These are phyloP conservation scores for Pseudozyma thailandica DNA, from an alignment of 1,284 basidiomycete genomes.

Conservation along the genomic window DNA sequence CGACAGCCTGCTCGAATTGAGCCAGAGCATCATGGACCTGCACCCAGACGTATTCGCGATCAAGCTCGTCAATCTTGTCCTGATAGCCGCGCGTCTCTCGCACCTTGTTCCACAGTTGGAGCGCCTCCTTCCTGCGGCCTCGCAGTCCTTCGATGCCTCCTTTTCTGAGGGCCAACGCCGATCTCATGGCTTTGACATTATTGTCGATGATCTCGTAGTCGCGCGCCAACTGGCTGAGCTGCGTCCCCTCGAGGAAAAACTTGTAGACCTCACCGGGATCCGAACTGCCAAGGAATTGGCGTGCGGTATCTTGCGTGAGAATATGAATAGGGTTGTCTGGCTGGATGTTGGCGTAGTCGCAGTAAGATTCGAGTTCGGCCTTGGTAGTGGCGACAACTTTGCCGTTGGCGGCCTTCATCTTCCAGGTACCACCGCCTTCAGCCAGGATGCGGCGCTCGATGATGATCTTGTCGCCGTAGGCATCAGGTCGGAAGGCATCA, in stretches of 20 bases:
- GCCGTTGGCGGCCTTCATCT: constrained; percentile 78
- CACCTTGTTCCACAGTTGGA: constrained; percentile 77
- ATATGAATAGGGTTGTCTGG: constrained; percentile 97
- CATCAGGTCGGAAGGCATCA: constrained; percentile 84
- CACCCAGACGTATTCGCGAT: constrained; percentile 88
- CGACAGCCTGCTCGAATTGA: constrained; percentile 42
- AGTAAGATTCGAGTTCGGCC: constrained; percentile 85
- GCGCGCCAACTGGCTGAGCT: constrained; percentile 84
- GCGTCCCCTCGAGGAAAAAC: constrained; percentile 93
- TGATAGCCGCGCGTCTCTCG: constrained; percentile 78
- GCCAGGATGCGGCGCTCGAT: constrained; percentile 84
- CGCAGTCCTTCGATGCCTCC: constrained; percentile 80
- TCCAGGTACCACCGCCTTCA: constrained; percentile 81
- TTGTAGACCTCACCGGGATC: constrained; percentile 85
- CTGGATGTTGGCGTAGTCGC: constrained; percentile 95
- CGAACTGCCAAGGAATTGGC: constrained; percentile 87
- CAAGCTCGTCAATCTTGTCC: constrained; percentile 76
- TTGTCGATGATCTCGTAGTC: constrained; percentile 81
- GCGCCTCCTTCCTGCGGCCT: constrained; percentile 74
- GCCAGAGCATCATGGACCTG: constrained; percentile 80
- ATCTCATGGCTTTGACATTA: constrained; percentile 56
- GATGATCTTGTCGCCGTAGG: constrained; percentile 84
- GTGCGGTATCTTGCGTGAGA: constrained; percentile 72
- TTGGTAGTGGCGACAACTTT: constrained; percentile 80
- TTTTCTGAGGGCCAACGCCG: constrained; percentile 68